Evolutionary conservation across 2,329 filamentous ascomycete species (phyloP).

Genomic region (Fonsecaea erecta): DNA sequence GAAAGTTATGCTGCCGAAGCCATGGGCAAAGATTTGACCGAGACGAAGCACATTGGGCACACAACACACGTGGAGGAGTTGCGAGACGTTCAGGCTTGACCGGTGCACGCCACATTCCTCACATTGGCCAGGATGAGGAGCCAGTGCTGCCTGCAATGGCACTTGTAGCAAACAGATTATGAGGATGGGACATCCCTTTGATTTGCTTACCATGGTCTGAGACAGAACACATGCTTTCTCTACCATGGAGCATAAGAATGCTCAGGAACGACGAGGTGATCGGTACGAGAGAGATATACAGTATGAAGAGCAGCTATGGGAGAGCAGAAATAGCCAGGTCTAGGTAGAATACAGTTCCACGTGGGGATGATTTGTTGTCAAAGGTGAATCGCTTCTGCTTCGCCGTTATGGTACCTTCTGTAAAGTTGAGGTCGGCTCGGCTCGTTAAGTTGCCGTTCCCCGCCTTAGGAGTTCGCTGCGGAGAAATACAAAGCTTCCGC

Average conservation of each 20-base stretch:
- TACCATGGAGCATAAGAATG: no score
- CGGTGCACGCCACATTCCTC: background rate
- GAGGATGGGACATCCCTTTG: background rate
- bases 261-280: no score
- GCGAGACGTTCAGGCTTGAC: slow-evolving; percentile 2
- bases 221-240: no score
- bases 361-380: no score
- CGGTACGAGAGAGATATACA: no score
- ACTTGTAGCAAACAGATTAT: background rate
- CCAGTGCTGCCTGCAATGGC: background rate
- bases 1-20: slow-evolving; percentile 25
- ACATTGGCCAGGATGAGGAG: background rate
- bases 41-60: slow-evolving; percentile 14
- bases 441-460: background rate
- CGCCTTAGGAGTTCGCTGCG: background rate
- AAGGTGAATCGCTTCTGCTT: no score
- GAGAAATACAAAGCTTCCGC: background rate
- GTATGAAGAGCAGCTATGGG: no score
- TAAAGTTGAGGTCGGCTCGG: background rate
- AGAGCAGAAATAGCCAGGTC: no score
- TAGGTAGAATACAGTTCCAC: no score
- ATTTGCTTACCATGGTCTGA: no score
- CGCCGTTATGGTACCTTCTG: background rate
- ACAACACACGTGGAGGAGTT: slow-evolving; percentile 24
- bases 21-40: slow-evolving; percentile 22